Evolutionary conservation across 805 yeast genomes (phyloP), one percentile per base, ranked within the genome.

Genomic region (Candida germanica): DNA sequence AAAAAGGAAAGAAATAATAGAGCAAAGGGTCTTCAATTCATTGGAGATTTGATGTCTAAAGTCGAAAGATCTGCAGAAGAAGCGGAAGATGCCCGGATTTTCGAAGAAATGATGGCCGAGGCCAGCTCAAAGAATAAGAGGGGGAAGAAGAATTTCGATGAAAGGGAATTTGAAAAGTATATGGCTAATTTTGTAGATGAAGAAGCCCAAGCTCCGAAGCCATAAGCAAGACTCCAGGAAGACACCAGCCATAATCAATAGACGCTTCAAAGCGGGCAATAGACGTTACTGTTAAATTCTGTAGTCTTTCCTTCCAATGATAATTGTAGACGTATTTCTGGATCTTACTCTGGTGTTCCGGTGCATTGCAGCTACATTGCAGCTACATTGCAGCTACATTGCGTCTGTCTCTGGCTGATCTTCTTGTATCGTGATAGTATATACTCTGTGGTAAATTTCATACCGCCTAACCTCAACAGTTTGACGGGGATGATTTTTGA

Each of bases 61-160:
- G 82, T 88, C 1, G 58, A 76, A 54, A 77, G 98, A 53, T 75
- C 95, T 1, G 74, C 79, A 10, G 95, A 86, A 57, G 98, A 91
- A 64, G 89, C 87, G 28, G 96, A 86, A 56, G 98, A 93, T 53
- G 95, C 91, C 4, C 65, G 83, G 42, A 77, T 89, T 39, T 93
- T 91, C 61, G 98, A 93, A 63, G 94, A 87, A 51, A 66, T 91
- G 61, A 87, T 93, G 64, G 84, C 94, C 10, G 95, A 88, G 39
- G 95, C 95, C 8, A 64, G 71, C 32, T 66, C 77, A 31, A 80
- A 79, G 60, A 57, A 61, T 31, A 59, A 59, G 48, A 51, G 45
- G 33, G 26, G 14, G 7, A 49, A 47, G 30, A 41, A 43, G n/a
- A 16, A 37, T 5, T 33, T 48, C 5, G 44, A 49, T 28, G 49